phyloP scores from a whole-genome alignment of 257 asterid genomes.

The Capsicum rhomboideum region DNA sequence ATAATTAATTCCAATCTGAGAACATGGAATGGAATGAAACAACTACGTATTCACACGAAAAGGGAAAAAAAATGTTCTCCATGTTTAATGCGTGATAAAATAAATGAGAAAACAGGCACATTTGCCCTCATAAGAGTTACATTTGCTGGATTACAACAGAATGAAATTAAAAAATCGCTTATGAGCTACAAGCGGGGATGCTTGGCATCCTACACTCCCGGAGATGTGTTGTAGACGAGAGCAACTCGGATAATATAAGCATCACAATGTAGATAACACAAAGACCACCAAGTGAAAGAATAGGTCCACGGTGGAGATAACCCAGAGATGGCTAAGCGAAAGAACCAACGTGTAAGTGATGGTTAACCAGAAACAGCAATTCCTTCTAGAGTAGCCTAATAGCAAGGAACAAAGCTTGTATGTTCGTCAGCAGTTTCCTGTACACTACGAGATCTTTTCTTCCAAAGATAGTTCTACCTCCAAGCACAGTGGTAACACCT shows the following conservation, averaged over 20 bases:
- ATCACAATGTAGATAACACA: background rate
- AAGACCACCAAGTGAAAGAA: background rate
- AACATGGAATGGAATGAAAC: background rate
- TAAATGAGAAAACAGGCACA: slow-evolving; percentile 5
- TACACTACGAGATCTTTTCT: background rate
- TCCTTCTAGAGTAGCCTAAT: too few species aligned
- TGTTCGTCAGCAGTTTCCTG: background rate
- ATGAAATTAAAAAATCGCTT: slow-evolving; percentile 3
- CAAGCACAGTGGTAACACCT: background rate
- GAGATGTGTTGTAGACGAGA: background rate
- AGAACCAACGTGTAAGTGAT: background rate
- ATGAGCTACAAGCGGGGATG: background rate
- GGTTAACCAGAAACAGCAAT: background rate
- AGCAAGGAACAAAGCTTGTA: background rate
- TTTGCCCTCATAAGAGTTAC: background rate
- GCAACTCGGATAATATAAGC: background rate
- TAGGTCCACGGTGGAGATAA: background rate
- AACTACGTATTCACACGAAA: background rate
- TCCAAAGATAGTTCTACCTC: background rate
- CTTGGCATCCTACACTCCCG: background rate
- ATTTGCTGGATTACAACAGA: background rate
- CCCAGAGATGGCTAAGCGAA: background rate
- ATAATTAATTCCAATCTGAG: background rate
- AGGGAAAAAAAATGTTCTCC: background rate
- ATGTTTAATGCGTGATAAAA: background rate